These are phyloP conservation scores for Poronia punctata DNA, from an alignment of 495 filamentous ascomycete genomes.

Conservation along the genomic window DNA sequence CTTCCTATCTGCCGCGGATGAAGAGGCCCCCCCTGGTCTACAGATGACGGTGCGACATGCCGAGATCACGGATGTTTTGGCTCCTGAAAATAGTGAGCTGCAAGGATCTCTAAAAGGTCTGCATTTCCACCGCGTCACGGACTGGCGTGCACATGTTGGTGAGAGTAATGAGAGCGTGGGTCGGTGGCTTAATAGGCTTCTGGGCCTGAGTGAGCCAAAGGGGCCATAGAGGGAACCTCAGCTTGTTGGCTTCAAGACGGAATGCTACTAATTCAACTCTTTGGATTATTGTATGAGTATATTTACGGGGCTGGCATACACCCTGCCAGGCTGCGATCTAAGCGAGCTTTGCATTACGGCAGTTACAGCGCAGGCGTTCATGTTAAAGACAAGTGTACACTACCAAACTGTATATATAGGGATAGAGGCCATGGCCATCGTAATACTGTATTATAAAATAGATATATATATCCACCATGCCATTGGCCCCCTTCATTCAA, in stretches of 20 bases:
- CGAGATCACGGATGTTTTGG: constrained; percentile 23
- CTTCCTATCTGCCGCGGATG: not conserved
- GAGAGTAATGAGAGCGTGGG: constrained; percentile 15
- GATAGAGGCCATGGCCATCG: too few species aligned
- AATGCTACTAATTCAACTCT: too few species aligned
- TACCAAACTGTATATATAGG: too few species aligned
- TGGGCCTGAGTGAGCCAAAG: constrained; percentile 24
- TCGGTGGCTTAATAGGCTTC: constrained; percentile 31
- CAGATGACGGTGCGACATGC: constrained; percentile 34
- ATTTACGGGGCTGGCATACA: too few species aligned
- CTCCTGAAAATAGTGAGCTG: constrained; percentile 7
- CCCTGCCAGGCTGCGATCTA: too few species aligned
- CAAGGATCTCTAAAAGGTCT: constrained; percentile 16
- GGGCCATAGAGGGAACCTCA: too few species aligned
- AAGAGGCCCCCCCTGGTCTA: not conserved
- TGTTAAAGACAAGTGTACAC: too few species aligned
- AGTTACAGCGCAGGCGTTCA: too few species aligned
- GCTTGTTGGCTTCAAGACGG: too few species aligned
- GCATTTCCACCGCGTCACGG: constrained; percentile 32
- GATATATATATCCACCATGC: too few species aligned
- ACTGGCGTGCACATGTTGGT: constrained; percentile 27
- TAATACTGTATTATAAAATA: not conserved
- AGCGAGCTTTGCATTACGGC: too few species aligned
- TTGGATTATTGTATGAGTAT: too few species aligned
- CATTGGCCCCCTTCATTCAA: constrained; percentile 4